Evolutionary conservation across 208 protist genomes (phyloP), one percentile per base, ranked within the genome.

Genomic region (Trypanosoma boissoni): DNA sequence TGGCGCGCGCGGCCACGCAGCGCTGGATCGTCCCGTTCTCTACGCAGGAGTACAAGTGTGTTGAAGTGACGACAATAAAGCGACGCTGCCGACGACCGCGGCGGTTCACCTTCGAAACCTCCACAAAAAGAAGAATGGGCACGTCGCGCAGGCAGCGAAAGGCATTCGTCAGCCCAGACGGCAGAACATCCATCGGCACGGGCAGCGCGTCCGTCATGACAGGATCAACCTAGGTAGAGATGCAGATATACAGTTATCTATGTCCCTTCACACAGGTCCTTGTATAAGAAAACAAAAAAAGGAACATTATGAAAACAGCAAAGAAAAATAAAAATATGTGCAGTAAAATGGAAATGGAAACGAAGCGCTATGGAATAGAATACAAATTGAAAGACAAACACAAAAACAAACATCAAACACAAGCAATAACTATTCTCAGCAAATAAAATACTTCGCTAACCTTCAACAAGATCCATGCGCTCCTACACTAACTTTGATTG

Each of bases 11-110:
- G 29, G 32, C 39, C 48, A 66, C 37, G 24, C 60, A 58, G 37
- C 60, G 60, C 49, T 66, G 37, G 20, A 66, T 66, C 9, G 7
- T 49, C 10, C 60, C 60, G 24, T 44, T 58, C 24, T 66, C 60
- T 28, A 51, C 21, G 36, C 60, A 66, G 9, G 60, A 66, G 43
- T 58, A 66, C 2, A 66, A 12, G 24, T 66, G 60, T 7, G 39
- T 58, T 12, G 51, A 37, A 12, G 43, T 66, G 31, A 66, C 44
- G 12, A 66, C 21, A 34, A 66, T 0, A 58, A 66, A 44, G 26
- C 60, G 60, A 18, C 23, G 37, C 23, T 66, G 60, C 28, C 52
- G 60, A 4, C 42, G 45, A 23, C 60, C 60, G 2, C 52, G 37
- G 9, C 44, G 50, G 14, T 66, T 66, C 4, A 66, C 37, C 21